These are phyloP conservation scores for Candida loeiensis DNA, from an alignment of 805 yeast species.

Conservation along the genomic window DNA sequence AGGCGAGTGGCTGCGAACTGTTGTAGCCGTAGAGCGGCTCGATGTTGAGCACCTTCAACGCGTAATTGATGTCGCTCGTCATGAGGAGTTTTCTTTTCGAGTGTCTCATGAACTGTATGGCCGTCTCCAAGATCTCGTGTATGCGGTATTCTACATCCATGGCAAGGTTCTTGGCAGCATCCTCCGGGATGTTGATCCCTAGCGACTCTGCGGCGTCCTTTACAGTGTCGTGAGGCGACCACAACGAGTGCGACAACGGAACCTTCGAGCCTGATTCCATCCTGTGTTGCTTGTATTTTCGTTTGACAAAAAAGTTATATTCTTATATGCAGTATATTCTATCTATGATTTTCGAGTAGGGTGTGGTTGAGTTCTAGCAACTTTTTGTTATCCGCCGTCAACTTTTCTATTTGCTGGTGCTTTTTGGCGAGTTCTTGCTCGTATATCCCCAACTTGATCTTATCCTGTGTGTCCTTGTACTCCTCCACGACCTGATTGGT, in stretches of 20 bases:
- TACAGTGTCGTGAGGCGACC: conserved; percentile 98
- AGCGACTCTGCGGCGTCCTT: conserved; percentile 92
- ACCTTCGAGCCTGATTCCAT: conserved; percentile 41
- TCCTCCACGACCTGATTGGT: conserved; percentile 12
- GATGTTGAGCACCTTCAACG: conserved; percentile 79
- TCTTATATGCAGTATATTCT: background rate
- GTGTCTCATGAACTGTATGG: conserved; percentile 93
- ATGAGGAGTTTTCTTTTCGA: conserved; percentile 78
- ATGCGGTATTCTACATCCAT: conserved; percentile 99
- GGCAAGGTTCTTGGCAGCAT: conserved; percentile 89
- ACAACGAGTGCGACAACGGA: conserved; percentile 80
- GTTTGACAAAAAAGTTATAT: background rate
- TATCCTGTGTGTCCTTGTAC: conserved; percentile 15
- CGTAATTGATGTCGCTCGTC: conserved; percentile 77
- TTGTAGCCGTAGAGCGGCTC: conserved; percentile 94
- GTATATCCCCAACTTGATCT: conserved; percentile 15
- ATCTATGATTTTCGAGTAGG: conserved; percentile 13
- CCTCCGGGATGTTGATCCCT: conserved; percentile 83
- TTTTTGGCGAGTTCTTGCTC: conserved; percentile 22
- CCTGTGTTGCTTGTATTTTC: background rate
- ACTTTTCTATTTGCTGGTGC: conserved; percentile 19
- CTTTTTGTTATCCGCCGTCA: conserved; percentile 26
- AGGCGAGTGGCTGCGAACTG: conserved; percentile 63
- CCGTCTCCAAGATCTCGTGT: conserved; percentile 92
- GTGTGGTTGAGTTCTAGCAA: conserved; percentile 31